Conservation (phyloP, 2,329 filamentous ascomycete genomes). For the Zopfia rhizophila region DNA sequence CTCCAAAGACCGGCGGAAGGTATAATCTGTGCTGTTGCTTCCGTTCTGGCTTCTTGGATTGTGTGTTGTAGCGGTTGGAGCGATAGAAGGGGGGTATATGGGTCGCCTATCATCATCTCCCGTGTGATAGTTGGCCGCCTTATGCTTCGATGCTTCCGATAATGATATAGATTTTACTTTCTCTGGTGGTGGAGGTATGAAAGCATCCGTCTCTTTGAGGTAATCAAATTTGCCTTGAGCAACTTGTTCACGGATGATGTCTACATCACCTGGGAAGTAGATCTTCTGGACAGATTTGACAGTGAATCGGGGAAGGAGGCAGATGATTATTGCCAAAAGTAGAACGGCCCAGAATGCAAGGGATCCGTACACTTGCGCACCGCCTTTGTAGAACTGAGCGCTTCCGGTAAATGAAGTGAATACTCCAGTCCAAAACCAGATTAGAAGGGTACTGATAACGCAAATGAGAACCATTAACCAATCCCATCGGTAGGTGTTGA, state of each 20-base stretch:
- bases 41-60: conserved; percentile 87
- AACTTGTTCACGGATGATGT: conserved; percentile 95
- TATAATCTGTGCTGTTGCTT: conserved; percentile 94
- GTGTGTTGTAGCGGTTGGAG: conserved; percentile 73
- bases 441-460: conserved; percentile 80
- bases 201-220: conserved; percentile 67
- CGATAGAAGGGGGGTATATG: conserved; percentile 92
- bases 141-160: conserved; percentile 63
- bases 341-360: conserved; percentile 89
- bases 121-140: conserved; percentile 60
- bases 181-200: conserved; percentile 55
- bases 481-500: conserved; percentile 98
- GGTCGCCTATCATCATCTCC: conserved; percentile 86
- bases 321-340: conserved; percentile 81
- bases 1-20: conserved; percentile 58
- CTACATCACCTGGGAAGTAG: conserved; percentile 89
- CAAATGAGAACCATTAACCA: conserved; percentile 92
- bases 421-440: conserved; percentile 96
- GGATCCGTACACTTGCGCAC: conserved; percentile 79
- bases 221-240: conserved; percentile 83
- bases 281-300: conserved; percentile 93
- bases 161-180: conserved; percentile 65
- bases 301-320: conserved; percentile 86
- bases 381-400: conserved; percentile 79
- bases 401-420: conserved; percentile 73